phyloP scores from a whole-genome alignment of 345 rosid genomes.

The Dipteronia sinensis region DNA sequence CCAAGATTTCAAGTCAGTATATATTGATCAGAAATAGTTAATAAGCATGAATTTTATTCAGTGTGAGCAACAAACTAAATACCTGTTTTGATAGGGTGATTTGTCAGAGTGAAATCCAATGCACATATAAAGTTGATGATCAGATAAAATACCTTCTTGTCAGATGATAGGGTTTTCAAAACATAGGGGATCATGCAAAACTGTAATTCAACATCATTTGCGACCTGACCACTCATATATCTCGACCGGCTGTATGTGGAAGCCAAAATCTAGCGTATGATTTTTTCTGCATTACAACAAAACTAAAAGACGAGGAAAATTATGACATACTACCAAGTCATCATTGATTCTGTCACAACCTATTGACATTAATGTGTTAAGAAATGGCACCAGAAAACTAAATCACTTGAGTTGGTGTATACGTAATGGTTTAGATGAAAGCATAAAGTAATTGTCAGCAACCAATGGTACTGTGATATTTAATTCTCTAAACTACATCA shows the following conservation, averaged over 20 bases:
- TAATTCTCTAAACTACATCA: neutral
- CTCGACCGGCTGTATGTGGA: slow-evolving; percentile 37
- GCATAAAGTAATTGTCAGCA: neutral
- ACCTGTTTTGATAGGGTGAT: slow-evolving; percentile 65
- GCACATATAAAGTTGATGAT: neutral
- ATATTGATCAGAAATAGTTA: neutral
- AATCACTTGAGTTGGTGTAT: neutral
- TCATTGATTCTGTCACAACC: slow-evolving; percentile 77
- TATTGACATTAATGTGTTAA: slow-evolving; percentile 23
- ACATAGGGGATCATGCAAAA: slow-evolving; percentile 83
- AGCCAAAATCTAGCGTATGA: neutral
- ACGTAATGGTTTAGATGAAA: neutral
- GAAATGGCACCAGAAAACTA: neutral
- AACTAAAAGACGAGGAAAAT: neutral
- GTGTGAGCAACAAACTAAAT: slow-evolving; percentile 12
- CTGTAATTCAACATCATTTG: slow-evolving; percentile 71
- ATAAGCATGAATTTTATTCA: neutral
- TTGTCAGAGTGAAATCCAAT: neutral
- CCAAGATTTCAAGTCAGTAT: neutral
- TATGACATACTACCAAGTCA: slow-evolving; percentile 48
- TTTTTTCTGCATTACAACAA: neutral
- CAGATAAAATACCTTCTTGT: slow-evolving; percentile 46
- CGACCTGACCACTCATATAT: slow-evolving; percentile 72
- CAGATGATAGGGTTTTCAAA: slow-evolving; percentile 60
- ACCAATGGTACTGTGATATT: neutral